phyloP scores from a whole-genome alignment of 805 yeast genomes.

The Hagleromyces aurorensis region DNA sequence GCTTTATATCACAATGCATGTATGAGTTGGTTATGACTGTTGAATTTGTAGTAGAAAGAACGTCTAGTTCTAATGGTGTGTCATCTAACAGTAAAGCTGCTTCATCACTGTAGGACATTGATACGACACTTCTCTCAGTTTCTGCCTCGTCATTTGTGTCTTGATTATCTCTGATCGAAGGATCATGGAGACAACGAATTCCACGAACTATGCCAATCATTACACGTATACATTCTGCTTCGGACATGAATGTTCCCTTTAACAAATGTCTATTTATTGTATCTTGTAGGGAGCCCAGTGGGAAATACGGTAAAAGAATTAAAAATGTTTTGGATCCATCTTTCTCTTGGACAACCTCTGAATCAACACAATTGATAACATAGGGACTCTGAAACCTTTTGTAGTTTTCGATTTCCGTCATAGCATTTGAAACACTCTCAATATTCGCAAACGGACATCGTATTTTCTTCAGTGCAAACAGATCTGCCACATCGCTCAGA shows the following conservation, averaged over 20 bases:
- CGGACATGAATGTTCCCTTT: conserved; percentile 45
- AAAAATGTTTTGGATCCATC: conserved; percentile 78
- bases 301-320: conserved; percentile 72
- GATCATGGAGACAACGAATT: conserved; percentile 59
- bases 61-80: conserved; percentile 16
- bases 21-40: conserved; percentile 27
- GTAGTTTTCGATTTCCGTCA: conserved; percentile 71
- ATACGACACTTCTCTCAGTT: conserved; percentile 10
- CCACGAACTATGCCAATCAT: conserved; percentile 70
- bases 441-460: conserved; percentile 76
- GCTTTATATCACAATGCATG: conserved; percentile 84
- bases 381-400: conserved; percentile 61
- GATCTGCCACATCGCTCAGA: conserved; percentile 20
- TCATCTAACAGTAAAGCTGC: conserved; percentile 15
- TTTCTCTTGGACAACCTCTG: conserved; percentile 58
- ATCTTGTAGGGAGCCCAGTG: conserved; percentile 72
- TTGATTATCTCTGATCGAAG: conserved; percentile 13
- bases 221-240: conserved; percentile 52
- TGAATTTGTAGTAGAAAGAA: conserved; percentile 6
- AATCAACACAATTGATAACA: conserved; percentile 63
- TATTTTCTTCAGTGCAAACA: conserved; percentile 76
- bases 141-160: conserved; percentile 4
- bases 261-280: conserved; percentile 58
- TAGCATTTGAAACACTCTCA: conserved; percentile 62
- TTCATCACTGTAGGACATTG: conserved; percentile 23